phyloP scores from a whole-genome alignment of 176 grass and related monocot genomes.

The Cymbopogon citratus region DNA sequence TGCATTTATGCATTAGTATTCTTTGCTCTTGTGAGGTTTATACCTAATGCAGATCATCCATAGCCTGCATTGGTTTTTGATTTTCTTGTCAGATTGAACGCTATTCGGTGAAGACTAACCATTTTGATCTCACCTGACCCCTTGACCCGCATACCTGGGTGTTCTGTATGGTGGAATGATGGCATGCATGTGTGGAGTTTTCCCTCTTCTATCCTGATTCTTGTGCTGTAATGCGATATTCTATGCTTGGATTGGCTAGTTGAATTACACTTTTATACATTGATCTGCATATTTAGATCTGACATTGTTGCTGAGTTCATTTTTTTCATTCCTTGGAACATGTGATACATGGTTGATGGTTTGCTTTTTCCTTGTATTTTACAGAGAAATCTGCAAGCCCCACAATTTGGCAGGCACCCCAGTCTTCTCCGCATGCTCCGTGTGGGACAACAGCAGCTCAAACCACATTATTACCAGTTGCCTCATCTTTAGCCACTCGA shows the following conservation, averaged over 20 bases:
- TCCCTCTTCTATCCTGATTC: neutral
- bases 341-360: slow-evolving; percentile 6
- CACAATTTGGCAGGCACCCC: slow-evolving; percentile 15
- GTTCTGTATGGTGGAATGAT: slow-evolving; percentile 9
- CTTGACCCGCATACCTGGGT: neutral
- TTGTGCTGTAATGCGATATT: neutral
- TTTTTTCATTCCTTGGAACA: slow-evolving; percentile 9
- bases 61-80: neutral
- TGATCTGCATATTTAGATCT: neutral
- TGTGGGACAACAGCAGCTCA: slow-evolving; percentile 6
- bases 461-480: neutral
- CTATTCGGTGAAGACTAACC: neutral
- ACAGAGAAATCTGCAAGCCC: slow-evolving; percentile 28
- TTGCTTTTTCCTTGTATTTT: neutral
- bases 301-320: slow-evolving; percentile 5
- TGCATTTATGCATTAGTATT: neutral
- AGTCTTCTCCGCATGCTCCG: slow-evolving; percentile 23
- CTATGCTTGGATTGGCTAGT: neutral
- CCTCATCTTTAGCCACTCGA: neutral
- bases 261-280: neutral
- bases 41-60: slow-evolving; percentile 1
- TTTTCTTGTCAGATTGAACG: neutral
- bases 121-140: slow-evolving; percentile 9
- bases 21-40: neutral
- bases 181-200: neutral